phyloP scores from a whole-genome alignment of 2,329 filamentous ascomycete species.

The Cercospora janseana region DNA sequence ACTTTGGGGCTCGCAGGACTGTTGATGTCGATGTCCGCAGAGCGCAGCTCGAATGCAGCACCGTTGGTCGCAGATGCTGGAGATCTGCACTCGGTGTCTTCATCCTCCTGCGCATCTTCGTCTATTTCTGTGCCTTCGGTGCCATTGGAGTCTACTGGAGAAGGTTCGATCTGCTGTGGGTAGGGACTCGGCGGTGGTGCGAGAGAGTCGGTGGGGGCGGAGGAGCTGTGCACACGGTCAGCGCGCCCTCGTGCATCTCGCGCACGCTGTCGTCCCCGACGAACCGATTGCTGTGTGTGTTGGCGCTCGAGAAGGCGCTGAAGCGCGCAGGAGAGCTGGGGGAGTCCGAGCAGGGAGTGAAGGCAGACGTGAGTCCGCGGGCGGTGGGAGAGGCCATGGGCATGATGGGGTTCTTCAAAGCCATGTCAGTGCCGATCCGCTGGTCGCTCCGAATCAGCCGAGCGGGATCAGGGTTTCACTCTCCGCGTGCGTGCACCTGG shows the following conservation, averaged over 20 bases:
- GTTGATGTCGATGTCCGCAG: constrained; percentile 37
- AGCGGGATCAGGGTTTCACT: constrained; percentile 8
- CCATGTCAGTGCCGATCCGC: constrained; percentile 26
- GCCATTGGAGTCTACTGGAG: constrained; percentile 80
- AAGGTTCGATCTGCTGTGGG: constrained; percentile 70
- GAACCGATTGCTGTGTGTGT: constrained; percentile 41
- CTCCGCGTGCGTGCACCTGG: constrained; percentile 4
- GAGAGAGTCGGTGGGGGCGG: constrained; percentile 48
- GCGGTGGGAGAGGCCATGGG: constrained; percentile 46
- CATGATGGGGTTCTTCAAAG: constrained; percentile 36
- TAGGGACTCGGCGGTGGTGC: constrained; percentile 52
- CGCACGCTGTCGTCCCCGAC: constrained; percentile 9
- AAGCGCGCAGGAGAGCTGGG: constrained; percentile 51
- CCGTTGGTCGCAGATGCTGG: constrained; percentile 19
- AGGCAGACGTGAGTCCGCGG: constrained; percentile 45
- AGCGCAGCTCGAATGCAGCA: constrained; percentile 24
- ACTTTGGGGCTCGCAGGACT: constrained; percentile 36
- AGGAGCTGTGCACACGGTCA: constrained; percentile 38
- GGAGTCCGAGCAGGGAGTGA: constrained; percentile 53
- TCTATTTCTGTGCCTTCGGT: constrained; percentile 83
- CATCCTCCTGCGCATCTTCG: constrained; percentile 65
- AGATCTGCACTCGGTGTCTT: constrained; percentile 41
- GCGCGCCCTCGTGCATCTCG: background rate
- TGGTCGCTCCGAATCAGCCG: background rate
- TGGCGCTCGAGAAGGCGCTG: constrained; percentile 39